Evolutionary conservation across 208 protist species (phyloP).

Genomic region (Trypanosoma rangeli): DNA sequence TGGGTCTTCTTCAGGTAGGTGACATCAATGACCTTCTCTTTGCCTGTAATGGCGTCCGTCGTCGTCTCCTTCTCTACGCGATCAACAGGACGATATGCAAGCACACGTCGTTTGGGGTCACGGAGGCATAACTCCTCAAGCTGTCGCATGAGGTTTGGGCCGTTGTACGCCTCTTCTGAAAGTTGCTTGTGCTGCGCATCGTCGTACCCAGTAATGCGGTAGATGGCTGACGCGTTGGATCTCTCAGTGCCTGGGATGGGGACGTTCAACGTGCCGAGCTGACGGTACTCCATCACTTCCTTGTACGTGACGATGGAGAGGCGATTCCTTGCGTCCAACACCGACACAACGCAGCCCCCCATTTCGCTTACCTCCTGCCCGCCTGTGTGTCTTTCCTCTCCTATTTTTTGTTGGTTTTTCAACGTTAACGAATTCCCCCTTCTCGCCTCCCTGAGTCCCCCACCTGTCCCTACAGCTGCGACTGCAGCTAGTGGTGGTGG

Average conservation of each 20-base stretch:
- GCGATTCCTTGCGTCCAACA: constrained; percentile 45
- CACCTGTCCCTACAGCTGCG: no score
- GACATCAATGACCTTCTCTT: no score
- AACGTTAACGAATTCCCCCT: no score
- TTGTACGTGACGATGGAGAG: no score
- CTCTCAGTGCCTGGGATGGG: constrained; percentile 1
- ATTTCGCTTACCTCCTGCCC: constrained; percentile 24
- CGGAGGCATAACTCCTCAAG: constrained; percentile 39
- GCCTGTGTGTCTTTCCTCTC: no score
- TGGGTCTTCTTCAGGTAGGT: no score
- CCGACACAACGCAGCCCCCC: constrained; percentile 47
- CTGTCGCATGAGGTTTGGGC: constrained; percentile 42
- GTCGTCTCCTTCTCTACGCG: constrained; percentile 48
- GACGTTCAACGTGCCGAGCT: constrained; percentile 30
- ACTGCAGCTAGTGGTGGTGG: no score
- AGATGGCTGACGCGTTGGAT: constrained; percentile 28
- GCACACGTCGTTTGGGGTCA: constrained; percentile 26
- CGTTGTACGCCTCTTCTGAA: constrained; percentile 39
- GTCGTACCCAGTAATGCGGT: constrained; percentile 43
- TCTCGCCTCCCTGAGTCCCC: no score
- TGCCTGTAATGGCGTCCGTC: constrained; percentile 30
- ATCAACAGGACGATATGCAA: constrained; percentile 55
- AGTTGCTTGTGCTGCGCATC: constrained; percentile 49
- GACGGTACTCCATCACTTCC: constrained; percentile 20
- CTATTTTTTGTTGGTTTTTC: no score